Percentiles rank a stretch among this genome's conserved stretches.
Conservation (phyloP, 2,329 filamentous ascomycete species). For the Diaporthe ilicicola region DNA sequence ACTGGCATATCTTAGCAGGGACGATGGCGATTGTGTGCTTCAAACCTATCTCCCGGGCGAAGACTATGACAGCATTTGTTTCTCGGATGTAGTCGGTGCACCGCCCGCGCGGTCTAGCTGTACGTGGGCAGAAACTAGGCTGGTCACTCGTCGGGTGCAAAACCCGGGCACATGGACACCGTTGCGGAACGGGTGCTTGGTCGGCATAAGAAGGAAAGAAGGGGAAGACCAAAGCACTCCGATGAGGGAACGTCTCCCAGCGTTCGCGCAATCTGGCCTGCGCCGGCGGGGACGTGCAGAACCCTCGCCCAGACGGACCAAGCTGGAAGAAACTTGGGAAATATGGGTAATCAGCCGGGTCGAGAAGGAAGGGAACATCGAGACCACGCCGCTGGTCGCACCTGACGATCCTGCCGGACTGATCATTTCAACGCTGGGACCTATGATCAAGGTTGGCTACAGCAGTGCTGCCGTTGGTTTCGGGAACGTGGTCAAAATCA, state of each 20-base stretch:
- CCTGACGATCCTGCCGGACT: constrained; percentile 56
- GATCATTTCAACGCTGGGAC: constrained; percentile 72
- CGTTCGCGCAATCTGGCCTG: constrained; percentile 31
- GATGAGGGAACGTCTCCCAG: constrained; percentile 33
- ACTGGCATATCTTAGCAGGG: constrained; percentile 68
- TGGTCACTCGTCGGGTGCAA: constrained; percentile 61
- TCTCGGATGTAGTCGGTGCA: constrained; percentile 54
- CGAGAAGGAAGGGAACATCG: constrained; percentile 53
- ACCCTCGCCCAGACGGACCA: not conserved
- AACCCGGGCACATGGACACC: constrained; percentile 73
- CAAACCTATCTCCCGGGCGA: constrained; percentile 67
- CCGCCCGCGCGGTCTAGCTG: constrained; percentile 54
- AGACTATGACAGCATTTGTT: constrained; percentile 65
- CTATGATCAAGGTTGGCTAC: constrained; percentile 68
- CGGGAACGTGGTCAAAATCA: constrained; percentile 76
- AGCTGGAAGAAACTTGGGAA: constrained; percentile 55
- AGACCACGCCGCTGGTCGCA: constrained; percentile 54
- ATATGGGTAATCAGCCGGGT: constrained; percentile 61
- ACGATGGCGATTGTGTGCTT: constrained; percentile 69
- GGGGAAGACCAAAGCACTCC: constrained; percentile 34
- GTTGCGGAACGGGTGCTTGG: constrained; percentile 65
- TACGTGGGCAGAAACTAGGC: constrained; percentile 60
- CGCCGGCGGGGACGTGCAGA: constrained; percentile 31
- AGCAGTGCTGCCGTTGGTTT: constrained; percentile 74
- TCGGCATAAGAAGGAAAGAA: constrained; percentile 66